These are phyloP conservation scores for Tetrapisispora iriomotensis DNA, from an alignment of 805 yeast genomes.

Conservation along the genomic window DNA sequence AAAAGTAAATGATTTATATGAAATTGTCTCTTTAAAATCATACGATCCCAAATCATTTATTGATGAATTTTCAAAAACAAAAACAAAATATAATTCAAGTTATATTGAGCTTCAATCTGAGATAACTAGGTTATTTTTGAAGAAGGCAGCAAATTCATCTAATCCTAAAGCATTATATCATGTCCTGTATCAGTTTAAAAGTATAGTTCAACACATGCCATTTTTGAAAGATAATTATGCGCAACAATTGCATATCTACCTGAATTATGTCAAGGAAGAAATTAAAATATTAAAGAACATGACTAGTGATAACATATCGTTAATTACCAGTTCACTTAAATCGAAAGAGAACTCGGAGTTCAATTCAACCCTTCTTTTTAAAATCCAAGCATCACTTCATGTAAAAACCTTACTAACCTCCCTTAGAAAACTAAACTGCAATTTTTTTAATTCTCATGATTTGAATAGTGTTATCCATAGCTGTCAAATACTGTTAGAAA, in stretches of 20 bases:
- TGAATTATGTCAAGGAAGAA: conserved; percentile 41
- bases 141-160: background rate
- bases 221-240: background rate
- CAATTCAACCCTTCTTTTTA: background rate
- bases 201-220: background rate
- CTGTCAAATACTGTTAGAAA: background rate
- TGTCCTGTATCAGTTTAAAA: background rate
- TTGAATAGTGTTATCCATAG: background rate
- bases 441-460: background rate
- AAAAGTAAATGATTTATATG: background rate
- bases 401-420: background rate
- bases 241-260: conserved; percentile 28
- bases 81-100: background rate
- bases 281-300: conserved; percentile 33
- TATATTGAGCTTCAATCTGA: background rate
- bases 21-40: background rate
- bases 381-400: background rate
- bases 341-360: background rate
- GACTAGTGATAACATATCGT: background rate
- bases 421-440: background rate
- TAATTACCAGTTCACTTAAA: background rate
- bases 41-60: background rate
- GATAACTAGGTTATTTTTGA: background rate
- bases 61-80: background rate
- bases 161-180: background rate